Evolutionary conservation across 1,284 basidiomycete genomes (phyloP), one percentile per base, ranked within the genome.

Genomic region (Nidula niveotomentosa): DNA sequence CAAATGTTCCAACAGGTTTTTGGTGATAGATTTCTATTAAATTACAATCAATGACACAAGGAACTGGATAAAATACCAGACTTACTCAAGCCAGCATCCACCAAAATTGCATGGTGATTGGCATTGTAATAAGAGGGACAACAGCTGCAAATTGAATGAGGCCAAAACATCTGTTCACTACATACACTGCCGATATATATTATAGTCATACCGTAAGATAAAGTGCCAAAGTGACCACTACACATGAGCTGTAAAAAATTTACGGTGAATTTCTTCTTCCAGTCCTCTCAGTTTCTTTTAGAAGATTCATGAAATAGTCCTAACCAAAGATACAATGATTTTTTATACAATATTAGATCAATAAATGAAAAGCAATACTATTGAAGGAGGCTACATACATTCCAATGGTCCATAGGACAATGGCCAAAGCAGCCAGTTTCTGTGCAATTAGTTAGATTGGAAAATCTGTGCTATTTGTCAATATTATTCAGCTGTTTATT

Each of bases 271-370:
- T 58, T 52, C 52, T 54, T 61, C 47, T 52, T 62, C 65, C 63
- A 10, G 63, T 57, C 34, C 58, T 53, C 46, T 54, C 50, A 44
- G 59, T 59, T 51, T 66, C 65, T 48, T 61, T 53, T 10, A 62
- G 65, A 10, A 65, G 58, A 46, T 58, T 62, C 34, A 65, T 58
- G 17, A 65, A 56, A 35, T 58, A 64, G 43, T 66, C 62, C 63
- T 63, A 65, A 2, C 62, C 60, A 55, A 62, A 65, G 9, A 66
- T 62, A 39, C n/a, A 63, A 66, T 51, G 63, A 66, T 63, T 66
- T 12, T 12, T 12, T 12, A 41, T 23, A 5, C 23, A 23, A 23
- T 23, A 23, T 23, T 23, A 23, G 23, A 23, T 15, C 12, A 41
- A 41, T 41, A 15, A 41, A 6, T 23, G 23, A 15, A 41, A 15